These are phyloP conservation scores for Russula earlei DNA, from an alignment of 768 basidiomycete genomes.

Conservation along the genomic window DNA sequence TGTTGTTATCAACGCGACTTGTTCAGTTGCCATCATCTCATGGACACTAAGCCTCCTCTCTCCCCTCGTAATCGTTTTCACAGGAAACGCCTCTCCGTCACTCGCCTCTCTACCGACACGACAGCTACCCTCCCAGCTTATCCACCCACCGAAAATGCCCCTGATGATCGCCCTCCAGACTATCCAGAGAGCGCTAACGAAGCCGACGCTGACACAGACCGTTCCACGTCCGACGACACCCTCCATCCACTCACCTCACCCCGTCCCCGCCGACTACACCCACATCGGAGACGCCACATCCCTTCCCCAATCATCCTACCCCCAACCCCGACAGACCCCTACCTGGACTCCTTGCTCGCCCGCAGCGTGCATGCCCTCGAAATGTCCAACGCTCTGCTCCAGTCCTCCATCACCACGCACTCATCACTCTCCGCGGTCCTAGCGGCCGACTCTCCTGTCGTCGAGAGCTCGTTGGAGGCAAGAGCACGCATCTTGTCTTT, in stretches of 20 bases:
- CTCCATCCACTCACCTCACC: constrained; percentile 27
- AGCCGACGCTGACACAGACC: constrained; percentile 60
- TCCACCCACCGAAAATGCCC: constrained; percentile 28
- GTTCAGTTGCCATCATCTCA: not conserved
- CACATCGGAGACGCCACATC: constrained; percentile 23
- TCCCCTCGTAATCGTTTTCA: constrained; percentile 28
- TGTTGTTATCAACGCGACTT: too few relatives aligned
- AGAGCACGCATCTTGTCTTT: constrained; percentile 45
- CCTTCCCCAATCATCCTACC: constrained; percentile 19
- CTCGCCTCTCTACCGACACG: constrained; percentile 57
- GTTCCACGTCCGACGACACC: constrained; percentile 24
- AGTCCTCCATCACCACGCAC: constrained; percentile 67
- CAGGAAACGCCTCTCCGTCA: constrained; percentile 47
- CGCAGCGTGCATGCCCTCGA: constrained; percentile 80
- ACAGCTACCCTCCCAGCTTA: constrained; percentile 59
- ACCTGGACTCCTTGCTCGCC: constrained; percentile 68
- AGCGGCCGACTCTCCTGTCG: constrained; percentile 33
- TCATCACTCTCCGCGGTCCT: constrained; percentile 43
- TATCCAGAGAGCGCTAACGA: constrained; percentile 73
- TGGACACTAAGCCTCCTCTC: constrained; percentile 5
- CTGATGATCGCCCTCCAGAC: constrained; percentile 60
- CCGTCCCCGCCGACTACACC: constrained; percentile 30
- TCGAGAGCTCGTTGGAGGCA: constrained; percentile 38
- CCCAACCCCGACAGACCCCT: constrained; percentile 36
- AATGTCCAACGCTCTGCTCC: constrained; percentile 72